A percentile compares a stretch with the other conserved stretches of the same genome.
phyloP scores from a whole-genome alignment of 2,329 filamentous ascomycete genomes.

The Fusarium hostae region DNA sequence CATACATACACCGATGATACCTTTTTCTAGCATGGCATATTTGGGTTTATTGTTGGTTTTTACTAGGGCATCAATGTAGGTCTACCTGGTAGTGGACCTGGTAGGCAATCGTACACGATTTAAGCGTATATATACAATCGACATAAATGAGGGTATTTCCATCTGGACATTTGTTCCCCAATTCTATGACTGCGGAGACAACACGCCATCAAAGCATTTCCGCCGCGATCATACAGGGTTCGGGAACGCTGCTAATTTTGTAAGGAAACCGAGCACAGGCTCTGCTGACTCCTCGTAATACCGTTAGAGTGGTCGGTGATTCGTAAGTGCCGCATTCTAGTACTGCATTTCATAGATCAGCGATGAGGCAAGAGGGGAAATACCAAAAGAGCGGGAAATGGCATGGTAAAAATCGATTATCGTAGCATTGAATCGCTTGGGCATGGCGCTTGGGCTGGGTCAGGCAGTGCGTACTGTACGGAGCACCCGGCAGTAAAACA shows the following conservation, averaged over 20 bases:
- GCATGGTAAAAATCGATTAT: constrained; percentile 19
- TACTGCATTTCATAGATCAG: constrained; percentile 3
- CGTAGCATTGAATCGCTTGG: constrained; percentile 22
- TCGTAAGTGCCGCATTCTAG: background rate
- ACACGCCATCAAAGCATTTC: background rate
- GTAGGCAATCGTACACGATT: constrained; percentile 2
- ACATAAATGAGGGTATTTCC: constrained; percentile 25
- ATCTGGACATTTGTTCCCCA: background rate
- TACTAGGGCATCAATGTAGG: constrained; percentile 7
- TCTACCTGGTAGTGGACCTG: constrained; percentile 3
- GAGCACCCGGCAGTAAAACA: constrained; percentile 30
- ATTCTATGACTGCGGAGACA: background rate
- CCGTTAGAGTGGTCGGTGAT: background rate
- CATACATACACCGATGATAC: constrained; percentile 42
- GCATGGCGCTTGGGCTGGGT: constrained; percentile 5
- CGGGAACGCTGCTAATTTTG: background rate
- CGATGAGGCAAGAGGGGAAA: background rate
- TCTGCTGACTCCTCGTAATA: background rate
- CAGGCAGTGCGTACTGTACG: constrained; percentile 30
- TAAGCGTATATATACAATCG: constrained; percentile 18
- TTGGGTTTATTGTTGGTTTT: constrained; percentile 23
- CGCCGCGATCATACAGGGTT: too few species aligned
- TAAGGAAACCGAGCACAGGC: background rate
- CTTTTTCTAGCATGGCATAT: constrained; percentile 35
- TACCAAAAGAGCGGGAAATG: constrained; percentile 8